Evolutionary conservation across 2,329 filamentous ascomycete genomes (phyloP).

Genomic region (Phaeosphaeria sp.): DNA sequence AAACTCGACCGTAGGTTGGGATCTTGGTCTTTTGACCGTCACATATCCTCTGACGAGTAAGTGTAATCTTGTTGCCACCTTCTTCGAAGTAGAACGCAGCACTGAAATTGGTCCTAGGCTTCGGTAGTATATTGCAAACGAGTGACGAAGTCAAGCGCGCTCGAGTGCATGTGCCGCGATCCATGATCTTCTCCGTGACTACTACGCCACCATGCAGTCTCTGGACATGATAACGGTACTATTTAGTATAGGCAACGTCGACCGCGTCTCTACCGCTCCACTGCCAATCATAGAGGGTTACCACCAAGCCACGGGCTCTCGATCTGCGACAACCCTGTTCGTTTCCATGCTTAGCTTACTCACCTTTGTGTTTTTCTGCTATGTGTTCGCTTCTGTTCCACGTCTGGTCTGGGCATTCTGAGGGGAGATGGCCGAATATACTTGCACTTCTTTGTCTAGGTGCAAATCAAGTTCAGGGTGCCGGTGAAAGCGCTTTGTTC

Average conservation of each 20-base stretch:
- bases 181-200: slow-evolving; percentile 54
- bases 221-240: slow-evolving; percentile 52
- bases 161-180: slow-evolving; percentile 27
- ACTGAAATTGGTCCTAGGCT: slow-evolving; percentile 38
- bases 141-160: slow-evolving; percentile 34
- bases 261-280: slow-evolving; percentile 39
- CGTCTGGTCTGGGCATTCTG: slow-evolving; percentile 58
- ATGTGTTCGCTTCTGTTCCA: slow-evolving; percentile 54
- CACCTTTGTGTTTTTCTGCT: slow-evolving; percentile 46
- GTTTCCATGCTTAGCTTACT: slow-evolving; percentile 35
- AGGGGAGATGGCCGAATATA: slow-evolving; percentile 51
- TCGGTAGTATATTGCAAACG: slow-evolving; percentile 55
- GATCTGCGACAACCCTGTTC: slow-evolving; percentile 52
- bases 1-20: slow-evolving; percentile 50
- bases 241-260: slow-evolving; percentile 53
- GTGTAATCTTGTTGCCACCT: background rate
- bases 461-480: slow-evolving; percentile 23
- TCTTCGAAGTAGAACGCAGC: background rate
- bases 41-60: slow-evolving; percentile 32
- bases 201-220: slow-evolving; percentile 51
- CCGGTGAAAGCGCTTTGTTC: slow-evolving; percentile 29
- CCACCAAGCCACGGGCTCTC: slow-evolving; percentile 32
- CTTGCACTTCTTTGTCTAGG: slow-evolving; percentile 32
- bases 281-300: slow-evolving; percentile 59
- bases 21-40: slow-evolving; percentile 47